Evolutionary conservation across 2,329 filamentous ascomycete genomes (phyloP).

Genomic region (Hirsutella minnesotensis): DNA sequence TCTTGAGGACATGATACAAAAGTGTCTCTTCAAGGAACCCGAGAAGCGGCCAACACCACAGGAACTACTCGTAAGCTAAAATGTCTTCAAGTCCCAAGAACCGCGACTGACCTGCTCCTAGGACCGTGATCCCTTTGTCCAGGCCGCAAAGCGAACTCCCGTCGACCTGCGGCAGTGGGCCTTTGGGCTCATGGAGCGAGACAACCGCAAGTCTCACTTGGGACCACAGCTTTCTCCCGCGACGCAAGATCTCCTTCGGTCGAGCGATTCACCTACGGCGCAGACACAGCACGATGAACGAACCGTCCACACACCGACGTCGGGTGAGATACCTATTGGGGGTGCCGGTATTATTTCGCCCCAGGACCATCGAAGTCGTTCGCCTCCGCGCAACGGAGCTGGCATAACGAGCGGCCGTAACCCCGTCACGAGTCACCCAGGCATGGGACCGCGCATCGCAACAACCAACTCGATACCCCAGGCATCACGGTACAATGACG

Average conservation of each 20-base stretch:
- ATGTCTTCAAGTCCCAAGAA: neutral
- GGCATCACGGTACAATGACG: constrained; percentile 25
- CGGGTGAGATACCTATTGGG: constrained; percentile 59
- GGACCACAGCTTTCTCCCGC: constrained; percentile 69
- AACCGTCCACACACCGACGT: constrained; percentile 50
- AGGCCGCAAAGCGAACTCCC: constrained; percentile 91
- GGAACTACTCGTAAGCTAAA: constrained; percentile 63
- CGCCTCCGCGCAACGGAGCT: constrained; percentile 38
- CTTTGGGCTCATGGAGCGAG: constrained; percentile 81
- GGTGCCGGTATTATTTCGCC: constrained; percentile 43
- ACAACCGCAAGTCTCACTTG: constrained; percentile 91
- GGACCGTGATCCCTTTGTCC: constrained; percentile 89
- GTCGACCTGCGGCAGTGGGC: constrained; percentile 93
- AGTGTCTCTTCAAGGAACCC: constrained; percentile 83
- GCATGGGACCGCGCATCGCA: constrained; percentile 38
- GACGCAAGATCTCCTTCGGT: constrained; percentile 62
- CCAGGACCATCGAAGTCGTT: constrained; percentile 38
- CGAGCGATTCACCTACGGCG: constrained; percentile 45
- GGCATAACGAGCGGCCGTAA: constrained; percentile 27
- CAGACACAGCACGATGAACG: constrained; percentile 27
- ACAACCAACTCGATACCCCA: constrained; percentile 43
- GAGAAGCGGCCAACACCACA: constrained; percentile 83
- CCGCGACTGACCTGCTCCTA: constrained; percentile 21
- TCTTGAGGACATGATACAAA: constrained; percentile 92
- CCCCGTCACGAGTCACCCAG: constrained; percentile 30